phyloP scores from a whole-genome alignment of 129 eudicot genomes.

The Oenanthe sinensis region DNA sequence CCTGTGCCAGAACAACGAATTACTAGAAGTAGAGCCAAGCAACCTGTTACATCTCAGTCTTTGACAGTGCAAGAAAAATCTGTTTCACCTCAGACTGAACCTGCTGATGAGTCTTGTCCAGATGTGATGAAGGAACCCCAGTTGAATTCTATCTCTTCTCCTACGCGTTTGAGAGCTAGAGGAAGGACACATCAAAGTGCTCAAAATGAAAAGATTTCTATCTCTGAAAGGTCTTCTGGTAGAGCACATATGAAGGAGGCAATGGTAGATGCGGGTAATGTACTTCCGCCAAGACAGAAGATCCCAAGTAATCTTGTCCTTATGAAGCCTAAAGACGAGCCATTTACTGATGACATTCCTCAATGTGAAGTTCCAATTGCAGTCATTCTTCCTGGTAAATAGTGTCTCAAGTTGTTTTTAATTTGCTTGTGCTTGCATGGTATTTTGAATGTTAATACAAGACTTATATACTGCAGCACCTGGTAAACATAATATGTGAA shows the following conservation, averaged over 20 bases:
- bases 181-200: slow-evolving; percentile 47
- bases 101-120: slow-evolving; percentile 19
- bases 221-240: slow-evolving; percentile 33
- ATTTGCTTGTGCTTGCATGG: background rate
- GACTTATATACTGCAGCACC: background rate
- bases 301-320: slow-evolving; percentile 16
- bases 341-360: slow-evolving; percentile 43
- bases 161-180: slow-evolving; percentile 30
- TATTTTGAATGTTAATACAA: background rate
- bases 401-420: background rate
- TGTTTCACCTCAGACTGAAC: slow-evolving; percentile 11
- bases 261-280: slow-evolving; percentile 20
- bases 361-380: slow-evolving; percentile 29
- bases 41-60: slow-evolving; percentile 33
- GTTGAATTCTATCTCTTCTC: slow-evolving; percentile 22
- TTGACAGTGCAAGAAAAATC: slow-evolving; percentile 17
- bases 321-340: slow-evolving; percentile 66
- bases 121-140: slow-evolving; percentile 21
- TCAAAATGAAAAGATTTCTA: slow-evolving; percentile 26
- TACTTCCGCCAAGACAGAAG: slow-evolving; percentile 27
- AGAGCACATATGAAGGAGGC: slow-evolving; percentile 31
- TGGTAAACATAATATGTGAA: background rate
- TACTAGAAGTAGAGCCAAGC: slow-evolving; percentile 49
- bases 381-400: slow-evolving; percentile 39
- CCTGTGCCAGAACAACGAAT: slow-evolving; percentile 28